Evolutionary conservation across 2,329 filamentous ascomycete species (phyloP).

Genomic region (Aspergillus amoenus): DNA sequence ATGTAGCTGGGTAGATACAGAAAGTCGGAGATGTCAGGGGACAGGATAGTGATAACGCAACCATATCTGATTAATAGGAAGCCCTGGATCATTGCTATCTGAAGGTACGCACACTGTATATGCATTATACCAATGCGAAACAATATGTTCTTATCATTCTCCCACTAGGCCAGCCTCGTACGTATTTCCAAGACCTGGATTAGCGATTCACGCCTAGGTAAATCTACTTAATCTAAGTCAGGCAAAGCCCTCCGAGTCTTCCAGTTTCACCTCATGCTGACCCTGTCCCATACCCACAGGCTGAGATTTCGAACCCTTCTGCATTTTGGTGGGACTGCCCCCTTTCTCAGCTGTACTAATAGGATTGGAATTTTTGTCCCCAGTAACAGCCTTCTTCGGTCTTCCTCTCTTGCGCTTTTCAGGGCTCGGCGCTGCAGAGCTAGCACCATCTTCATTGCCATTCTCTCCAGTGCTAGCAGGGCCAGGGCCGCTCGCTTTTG

Average conservation of each 20-base stretch:
- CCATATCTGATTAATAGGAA: no score
- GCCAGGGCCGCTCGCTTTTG: neutral
- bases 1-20: neutral
- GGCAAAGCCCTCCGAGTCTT: neutral
- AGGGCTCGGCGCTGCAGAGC: neutral
- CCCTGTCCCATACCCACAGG: neutral
- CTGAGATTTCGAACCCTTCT: neutral
- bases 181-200: neutral
- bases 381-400: neutral
- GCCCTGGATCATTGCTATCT: neutral
- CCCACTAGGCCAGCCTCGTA: no score
- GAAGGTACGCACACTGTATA: neutral
- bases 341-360: neutral
- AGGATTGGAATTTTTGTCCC: neutral
- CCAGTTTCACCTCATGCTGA: no score
- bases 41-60: no score
- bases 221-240: neutral
- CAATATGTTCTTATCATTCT: neutral
- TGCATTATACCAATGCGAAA: neutral
- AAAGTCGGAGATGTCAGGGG: no score
- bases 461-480: neutral
- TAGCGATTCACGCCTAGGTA: neutral
- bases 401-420: slow-evolving; percentile 10
- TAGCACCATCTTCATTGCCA: neutral
- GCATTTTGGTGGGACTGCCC: neutral